These are phyloP conservation scores for Choiromyces venosus DNA, from an alignment of 495 filamentous ascomycete species.

Conservation along the genomic window DNA sequence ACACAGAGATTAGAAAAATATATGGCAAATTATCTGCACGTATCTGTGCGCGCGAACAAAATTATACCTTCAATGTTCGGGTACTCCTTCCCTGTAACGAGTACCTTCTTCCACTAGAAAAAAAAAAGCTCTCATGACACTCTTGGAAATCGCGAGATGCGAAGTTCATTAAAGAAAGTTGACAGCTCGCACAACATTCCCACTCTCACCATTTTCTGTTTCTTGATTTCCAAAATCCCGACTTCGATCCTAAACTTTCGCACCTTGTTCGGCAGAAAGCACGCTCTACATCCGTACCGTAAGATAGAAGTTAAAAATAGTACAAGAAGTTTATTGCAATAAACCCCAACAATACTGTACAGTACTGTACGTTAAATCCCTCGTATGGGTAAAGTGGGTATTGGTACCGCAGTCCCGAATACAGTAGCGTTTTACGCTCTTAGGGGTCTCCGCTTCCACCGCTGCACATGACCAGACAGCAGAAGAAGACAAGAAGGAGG, in stretches of 20 bases:
- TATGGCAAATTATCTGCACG: no score
- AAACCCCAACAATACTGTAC: no score
- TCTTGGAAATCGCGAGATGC: not conserved
- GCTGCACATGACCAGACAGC: not conserved
- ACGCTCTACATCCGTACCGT: not conserved
- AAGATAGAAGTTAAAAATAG: not conserved
- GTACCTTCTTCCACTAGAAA: no score
- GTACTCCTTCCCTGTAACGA: no score
- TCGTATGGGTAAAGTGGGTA: no score
- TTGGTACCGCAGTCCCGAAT: no score
- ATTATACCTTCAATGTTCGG: no score
- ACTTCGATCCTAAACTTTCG: not conserved
- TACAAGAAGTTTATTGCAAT: not conserved
- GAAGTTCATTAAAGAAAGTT: not conserved
- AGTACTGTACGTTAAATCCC: not conserved
- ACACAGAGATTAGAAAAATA: no score
- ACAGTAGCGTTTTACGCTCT: not conserved
- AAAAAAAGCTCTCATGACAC: not conserved
- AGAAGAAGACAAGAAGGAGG: not conserved
- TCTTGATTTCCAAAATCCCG: not conserved
- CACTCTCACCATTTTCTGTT: not conserved
- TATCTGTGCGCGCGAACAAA: no score
- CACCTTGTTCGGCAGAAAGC: not conserved
- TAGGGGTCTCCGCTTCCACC: not conserved
- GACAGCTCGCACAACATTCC: not conserved